These are phyloP conservation scores for Nemania abortiva DNA, from an alignment of 2,329 filamentous ascomycete genomes.

Conservation along the genomic window DNA sequence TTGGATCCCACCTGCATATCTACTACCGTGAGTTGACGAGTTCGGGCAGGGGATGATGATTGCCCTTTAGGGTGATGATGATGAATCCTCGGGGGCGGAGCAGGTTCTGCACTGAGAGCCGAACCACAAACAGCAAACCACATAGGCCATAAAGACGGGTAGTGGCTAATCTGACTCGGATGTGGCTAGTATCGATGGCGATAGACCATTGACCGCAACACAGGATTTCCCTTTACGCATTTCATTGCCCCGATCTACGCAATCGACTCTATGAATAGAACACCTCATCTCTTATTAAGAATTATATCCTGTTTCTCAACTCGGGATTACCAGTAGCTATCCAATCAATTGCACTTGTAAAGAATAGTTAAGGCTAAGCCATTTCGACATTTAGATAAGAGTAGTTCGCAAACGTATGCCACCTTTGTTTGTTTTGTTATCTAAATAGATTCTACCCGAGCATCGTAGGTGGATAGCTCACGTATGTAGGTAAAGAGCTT, in stretches of 20 bases:
- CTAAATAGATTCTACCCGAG: background rate
- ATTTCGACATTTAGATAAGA: background rate
- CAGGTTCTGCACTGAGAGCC: slow-evolving; percentile 24
- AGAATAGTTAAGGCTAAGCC: background rate
- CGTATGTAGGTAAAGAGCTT: background rate
- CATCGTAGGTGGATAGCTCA: background rate
- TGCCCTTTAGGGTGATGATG: slow-evolving; percentile 33
- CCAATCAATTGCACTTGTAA: background rate
- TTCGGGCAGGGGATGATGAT: slow-evolving; percentile 25
- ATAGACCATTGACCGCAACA: slow-evolving; percentile 28
- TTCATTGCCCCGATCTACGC: background rate
- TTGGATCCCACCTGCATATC: background rate
- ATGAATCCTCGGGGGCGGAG: slow-evolving; percentile 38
- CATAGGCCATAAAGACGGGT: background rate
- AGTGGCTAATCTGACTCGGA: slow-evolving; percentile 1
- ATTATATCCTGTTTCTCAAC: background rate
- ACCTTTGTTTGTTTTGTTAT: background rate
- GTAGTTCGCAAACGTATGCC: background rate
- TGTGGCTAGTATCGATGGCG: background rate
- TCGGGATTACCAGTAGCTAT: background rate
- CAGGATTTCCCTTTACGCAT: slow-evolving; percentile 14
- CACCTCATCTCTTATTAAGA: background rate
- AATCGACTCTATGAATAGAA: background rate
- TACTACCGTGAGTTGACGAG: slow-evolving; percentile 1
- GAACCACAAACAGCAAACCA: slow-evolving; percentile 20